A percentile compares a stretch with the other conserved stretches of the same genome.
Conservation (phyloP, 768 basidiomycete genomes). For the Crassisporium funariophilum region DNA sequence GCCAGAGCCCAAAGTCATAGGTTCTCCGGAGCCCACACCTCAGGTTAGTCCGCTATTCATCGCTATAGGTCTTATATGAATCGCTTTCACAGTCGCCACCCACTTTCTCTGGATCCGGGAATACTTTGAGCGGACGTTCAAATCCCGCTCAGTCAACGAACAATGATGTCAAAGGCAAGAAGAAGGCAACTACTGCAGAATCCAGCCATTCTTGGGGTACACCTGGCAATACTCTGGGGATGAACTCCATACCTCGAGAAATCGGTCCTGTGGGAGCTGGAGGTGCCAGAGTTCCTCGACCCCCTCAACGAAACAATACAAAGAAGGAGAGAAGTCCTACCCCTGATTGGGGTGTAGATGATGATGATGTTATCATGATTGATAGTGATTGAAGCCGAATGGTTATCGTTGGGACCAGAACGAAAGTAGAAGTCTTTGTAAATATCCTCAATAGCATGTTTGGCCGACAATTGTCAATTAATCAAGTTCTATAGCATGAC, state of each 20-base stretch:
- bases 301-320: conserved; percentile 41
- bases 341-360: conserved; percentile 85
- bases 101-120: conserved; percentile 68
- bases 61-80: conserved; percentile 12
- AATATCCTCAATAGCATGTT: neutral
- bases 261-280: conserved; percentile 53
- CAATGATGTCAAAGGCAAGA: conserved; percentile 50
- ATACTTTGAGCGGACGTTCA: conserved; percentile 61
- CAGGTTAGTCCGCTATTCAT: conserved; percentile 31
- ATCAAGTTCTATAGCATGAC: conserved; percentile 69
- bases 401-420: neutral
- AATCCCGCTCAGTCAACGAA: conserved; percentile 25
- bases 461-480: neutral
- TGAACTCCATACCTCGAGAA: conserved; percentile 36
- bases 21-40: conserved; percentile 31
- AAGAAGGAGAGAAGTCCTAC: conserved; percentile 60
- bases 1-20: conserved; percentile 39
- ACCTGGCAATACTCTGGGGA: conserved; percentile 54
- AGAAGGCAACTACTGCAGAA: conserved; percentile 39
- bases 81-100: conserved; percentile 36
- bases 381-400: conserved; percentile 64
- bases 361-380: conserved; percentile 82
- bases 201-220: conserved; percentile 41
- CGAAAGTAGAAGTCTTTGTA: neutral
- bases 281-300: conserved; percentile 51